A percentile compares a stretch with the other conserved stretches of the same genome.
Conservation (phyloP, 306 rosid species). For the Cucurbita pepo region DNA sequence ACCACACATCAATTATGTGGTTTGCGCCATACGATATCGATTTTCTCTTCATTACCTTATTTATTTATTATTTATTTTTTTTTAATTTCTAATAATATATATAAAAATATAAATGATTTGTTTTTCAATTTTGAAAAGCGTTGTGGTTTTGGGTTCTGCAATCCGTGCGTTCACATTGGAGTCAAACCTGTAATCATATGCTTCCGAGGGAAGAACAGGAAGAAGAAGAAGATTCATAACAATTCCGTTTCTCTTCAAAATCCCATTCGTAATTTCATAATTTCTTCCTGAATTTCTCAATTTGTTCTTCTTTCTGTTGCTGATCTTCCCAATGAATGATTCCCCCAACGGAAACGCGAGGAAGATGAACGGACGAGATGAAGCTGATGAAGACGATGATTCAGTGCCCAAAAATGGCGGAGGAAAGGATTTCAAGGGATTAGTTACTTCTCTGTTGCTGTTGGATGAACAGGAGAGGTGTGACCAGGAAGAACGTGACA, state of each 20-base stretch:
- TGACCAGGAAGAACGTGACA: conserved; percentile 23
- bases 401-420: conserved; percentile 8
- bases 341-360: neutral
- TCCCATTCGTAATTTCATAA: neutral
- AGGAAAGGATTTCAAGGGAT: conserved; percentile 39
- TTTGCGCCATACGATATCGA: conserved; percentile 1
- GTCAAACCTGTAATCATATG: conserved; percentile 12
- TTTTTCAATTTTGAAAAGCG: neutral
- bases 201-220: neutral
- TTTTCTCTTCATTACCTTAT: neutral
- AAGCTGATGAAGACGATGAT: conserved; percentile 8
- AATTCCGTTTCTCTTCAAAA: neutral
- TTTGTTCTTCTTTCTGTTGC: neutral
- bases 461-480: conserved; percentile 47
- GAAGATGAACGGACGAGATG: conserved; percentile 18
- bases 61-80: neutral
- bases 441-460: conserved; percentile 33
- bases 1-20: conserved; percentile 8
- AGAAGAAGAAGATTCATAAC: neutral
- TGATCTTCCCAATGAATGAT: conserved; percentile 25
- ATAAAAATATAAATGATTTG: neutral
- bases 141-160: neutral
- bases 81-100: neutral
- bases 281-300: neutral
- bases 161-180: conserved; percentile 19